Conservation (phyloP, 2,329 filamentous ascomycete species). For the Pseudogymnoascus sp. region DNA sequence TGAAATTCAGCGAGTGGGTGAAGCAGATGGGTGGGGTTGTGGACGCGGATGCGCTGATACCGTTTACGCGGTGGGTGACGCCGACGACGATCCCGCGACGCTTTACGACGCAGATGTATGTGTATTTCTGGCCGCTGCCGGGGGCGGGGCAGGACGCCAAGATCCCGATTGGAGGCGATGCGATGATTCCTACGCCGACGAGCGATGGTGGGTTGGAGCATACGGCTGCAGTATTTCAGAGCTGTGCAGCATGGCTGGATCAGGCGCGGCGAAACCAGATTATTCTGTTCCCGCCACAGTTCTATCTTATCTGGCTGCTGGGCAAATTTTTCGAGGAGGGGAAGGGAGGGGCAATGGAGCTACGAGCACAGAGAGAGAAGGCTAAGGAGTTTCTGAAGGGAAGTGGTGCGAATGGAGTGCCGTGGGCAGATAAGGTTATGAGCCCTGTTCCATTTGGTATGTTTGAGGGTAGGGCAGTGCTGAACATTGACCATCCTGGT, state of each 20-base stretch:
- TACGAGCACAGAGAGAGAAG: conserved; percentile 43
- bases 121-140: conserved; percentile 70
- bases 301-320: conserved; percentile 57
- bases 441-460: conserved; percentile 40
- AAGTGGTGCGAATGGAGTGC: conserved; percentile 35
- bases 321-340: conserved; percentile 19
- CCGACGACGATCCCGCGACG: conserved; percentile 63
- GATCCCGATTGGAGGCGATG: conserved; percentile 20
- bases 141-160: conserved; percentile 18
- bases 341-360: conserved; percentile 23
- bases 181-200: conserved; percentile 44
- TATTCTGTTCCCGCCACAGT: conserved; percentile 85
- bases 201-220: conserved; percentile 58
- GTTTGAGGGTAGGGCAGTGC: conserved; percentile 44
- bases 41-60: conserved; percentile 62
- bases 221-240: conserved; percentile 71
- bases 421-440: conserved; percentile 55
- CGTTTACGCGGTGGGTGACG: conserved; percentile 90
- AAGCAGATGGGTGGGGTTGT: conserved; percentile 47
- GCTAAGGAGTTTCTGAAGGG: conserved; percentile 46
- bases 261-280: conserved; percentile 58
- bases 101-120: conserved; percentile 94
- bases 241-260: conserved; percentile 60
- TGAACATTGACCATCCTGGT: conserved; percentile 52
- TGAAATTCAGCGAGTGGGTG: conserved; percentile 62